Evolutionary conservation across 768 basidiomycete species (phyloP).

Genomic region (Mycena haematopus): DNA sequence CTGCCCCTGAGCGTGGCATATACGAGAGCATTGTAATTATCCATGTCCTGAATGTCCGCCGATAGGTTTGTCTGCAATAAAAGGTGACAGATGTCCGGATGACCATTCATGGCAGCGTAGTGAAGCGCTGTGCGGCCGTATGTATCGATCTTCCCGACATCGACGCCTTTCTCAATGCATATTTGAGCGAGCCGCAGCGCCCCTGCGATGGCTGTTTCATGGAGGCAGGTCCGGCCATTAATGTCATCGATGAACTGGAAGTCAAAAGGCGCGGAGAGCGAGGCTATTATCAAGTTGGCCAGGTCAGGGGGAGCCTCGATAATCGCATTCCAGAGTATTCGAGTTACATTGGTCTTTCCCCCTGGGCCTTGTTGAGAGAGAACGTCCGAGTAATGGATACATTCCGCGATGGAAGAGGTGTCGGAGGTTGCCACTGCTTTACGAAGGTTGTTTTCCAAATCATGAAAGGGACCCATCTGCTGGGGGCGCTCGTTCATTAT

Average conservation of each 20-base stretch:
- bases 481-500: constrained; percentile 66
- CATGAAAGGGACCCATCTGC: constrained; percentile 78
- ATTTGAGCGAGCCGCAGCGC: constrained; percentile 76
- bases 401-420: constrained; percentile 64
- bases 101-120: constrained; percentile 95
- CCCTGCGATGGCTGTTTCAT: constrained; percentile 91
- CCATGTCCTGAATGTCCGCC: constrained; percentile 80
- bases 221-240: constrained; percentile 92
- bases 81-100: constrained; percentile 73
- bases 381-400: constrained; percentile 72
- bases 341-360: constrained; percentile 73
- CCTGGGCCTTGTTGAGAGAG: constrained; percentile 62
- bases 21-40: constrained; percentile 93
- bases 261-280: constrained; percentile 76
- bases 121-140: constrained; percentile 95
- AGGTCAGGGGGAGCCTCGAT: constrained; percentile 79
- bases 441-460: constrained; percentile 87
- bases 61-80: constrained; percentile 74
- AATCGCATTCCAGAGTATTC: constrained; percentile 95
- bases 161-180: constrained; percentile 76
- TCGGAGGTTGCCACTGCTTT: constrained; percentile 76
- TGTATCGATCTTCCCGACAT: constrained; percentile 78
- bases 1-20: constrained; percentile 91
- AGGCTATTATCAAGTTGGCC: constrained; percentile 75
- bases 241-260: constrained; percentile 96